These are phyloP conservation scores for Xylaria sp. DNA, from an alignment of 2,329 filamentous ascomycete genomes.

Conservation along the genomic window DNA sequence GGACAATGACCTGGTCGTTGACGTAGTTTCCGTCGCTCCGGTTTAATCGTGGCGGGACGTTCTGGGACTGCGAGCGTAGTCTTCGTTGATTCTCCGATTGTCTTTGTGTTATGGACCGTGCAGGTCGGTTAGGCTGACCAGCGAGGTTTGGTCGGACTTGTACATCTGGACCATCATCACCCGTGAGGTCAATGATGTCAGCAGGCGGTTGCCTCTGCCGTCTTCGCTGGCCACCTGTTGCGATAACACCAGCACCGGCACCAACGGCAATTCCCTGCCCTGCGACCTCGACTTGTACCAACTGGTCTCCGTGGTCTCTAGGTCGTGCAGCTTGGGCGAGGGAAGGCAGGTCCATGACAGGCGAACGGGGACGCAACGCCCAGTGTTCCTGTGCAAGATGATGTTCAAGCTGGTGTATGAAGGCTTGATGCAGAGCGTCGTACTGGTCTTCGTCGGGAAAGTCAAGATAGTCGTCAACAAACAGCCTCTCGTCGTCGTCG, in stretches of 20 bases:
- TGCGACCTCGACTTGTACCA: conserved; percentile 42
- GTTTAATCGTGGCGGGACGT: conserved; percentile 43
- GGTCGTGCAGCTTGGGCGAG: conserved; percentile 2
- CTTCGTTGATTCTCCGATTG: conserved; percentile 40
- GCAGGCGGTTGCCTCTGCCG: conserved; percentile 31
- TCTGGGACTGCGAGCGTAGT: conserved; percentile 39
- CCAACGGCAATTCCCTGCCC: conserved; percentile 19
- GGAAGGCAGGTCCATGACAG: conserved; percentile 21
- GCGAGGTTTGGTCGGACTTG: conserved; percentile 4
- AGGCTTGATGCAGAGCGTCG: conserved; percentile 17
- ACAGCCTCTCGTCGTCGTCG: conserved; percentile 29
- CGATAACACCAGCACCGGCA: not conserved
- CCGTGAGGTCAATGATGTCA: conserved; percentile 46
- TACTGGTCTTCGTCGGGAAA: conserved; percentile 20
- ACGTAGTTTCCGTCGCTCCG: conserved; percentile 48
- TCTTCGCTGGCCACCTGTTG: conserved; percentile 11
- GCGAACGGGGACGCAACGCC: conserved; percentile 17
- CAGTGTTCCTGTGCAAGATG: conserved; percentile 23
- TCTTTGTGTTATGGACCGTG: conserved; percentile 16
- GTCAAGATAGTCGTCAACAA: conserved; percentile 33
- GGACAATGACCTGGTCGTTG: conserved; percentile 42
- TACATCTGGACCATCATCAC: conserved; percentile 37
- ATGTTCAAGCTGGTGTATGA: conserved; percentile 30
- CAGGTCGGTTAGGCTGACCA: conserved; percentile 22
- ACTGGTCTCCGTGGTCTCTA: conserved; percentile 38